Evolutionary conservation across 495 filamentous ascomycete species (phyloP).

Genomic region (Penicillium soppii): DNA sequence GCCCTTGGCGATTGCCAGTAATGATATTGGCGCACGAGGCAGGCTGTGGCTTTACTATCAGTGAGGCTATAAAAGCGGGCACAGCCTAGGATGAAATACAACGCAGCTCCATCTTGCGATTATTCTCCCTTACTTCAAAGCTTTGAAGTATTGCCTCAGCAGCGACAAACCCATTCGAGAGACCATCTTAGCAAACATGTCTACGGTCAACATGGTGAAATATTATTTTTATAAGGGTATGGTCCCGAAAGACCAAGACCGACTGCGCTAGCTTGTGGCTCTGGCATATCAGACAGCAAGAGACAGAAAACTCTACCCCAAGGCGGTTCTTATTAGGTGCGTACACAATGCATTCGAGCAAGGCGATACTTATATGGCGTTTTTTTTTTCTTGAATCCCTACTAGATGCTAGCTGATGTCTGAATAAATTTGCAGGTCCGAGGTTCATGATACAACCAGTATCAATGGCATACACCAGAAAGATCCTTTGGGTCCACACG

Average conservation of each 20-base stretch:
- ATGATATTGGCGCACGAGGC: too few relatives aligned
- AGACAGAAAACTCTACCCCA: conserved; percentile 12
- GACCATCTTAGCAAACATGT: conserved; percentile 7
- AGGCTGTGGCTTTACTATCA: too few relatives aligned
- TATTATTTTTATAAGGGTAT: conserved; percentile 15
- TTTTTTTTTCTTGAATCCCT: not conserved
- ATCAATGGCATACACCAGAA: conserved; percentile 11
- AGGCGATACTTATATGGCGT: not conserved
- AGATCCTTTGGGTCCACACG: conserved; percentile 3
- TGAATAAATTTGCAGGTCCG: too few relatives aligned
- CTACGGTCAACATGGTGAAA: conserved; percentile 15
- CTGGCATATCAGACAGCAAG: conserved; percentile 12
- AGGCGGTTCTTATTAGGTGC: conserved; percentile 9
- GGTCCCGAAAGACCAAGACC: conserved; percentile 4
- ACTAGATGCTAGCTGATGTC: too few relatives aligned
- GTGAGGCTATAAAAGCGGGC: too few relatives aligned
- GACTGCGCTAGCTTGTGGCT: not conserved
- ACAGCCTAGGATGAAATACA: too few relatives aligned
- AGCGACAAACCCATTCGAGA: too few relatives aligned
- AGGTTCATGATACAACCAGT: conserved; percentile 11
- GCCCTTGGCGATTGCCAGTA: too few relatives aligned
- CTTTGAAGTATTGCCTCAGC: too few relatives aligned
- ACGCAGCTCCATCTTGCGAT: too few relatives aligned
- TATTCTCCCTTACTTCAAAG: too few relatives aligned
- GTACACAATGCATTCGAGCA: not conserved